phyloP scores from a whole-genome alignment of 345 rosid species.

The Jatropha curcas region DNA sequence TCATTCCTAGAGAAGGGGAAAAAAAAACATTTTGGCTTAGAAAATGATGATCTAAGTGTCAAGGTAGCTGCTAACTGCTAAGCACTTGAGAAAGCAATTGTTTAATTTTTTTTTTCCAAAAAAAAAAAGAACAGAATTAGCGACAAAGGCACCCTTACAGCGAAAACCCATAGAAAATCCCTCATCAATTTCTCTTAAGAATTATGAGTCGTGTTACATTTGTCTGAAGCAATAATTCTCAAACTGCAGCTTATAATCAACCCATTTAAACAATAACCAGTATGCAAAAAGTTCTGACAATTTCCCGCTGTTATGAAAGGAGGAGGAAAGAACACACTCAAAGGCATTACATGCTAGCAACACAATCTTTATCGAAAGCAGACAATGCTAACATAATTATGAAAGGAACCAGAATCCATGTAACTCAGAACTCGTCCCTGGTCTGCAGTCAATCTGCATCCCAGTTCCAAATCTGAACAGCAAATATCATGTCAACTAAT shows the following conservation, averaged over 20 bases:
- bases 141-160: not conserved
- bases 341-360: not conserved
- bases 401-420: not conserved
- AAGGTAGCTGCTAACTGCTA: not conserved
- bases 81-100: not conserved
- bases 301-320: not conserved
- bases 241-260: not conserved
- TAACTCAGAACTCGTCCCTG: not conserved
- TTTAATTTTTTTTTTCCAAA: too few species aligned
- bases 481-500: not conserved
- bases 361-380: not conserved
- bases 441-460: not conserved
- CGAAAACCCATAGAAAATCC: not conserved
- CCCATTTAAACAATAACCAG: not conserved
- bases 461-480: not conserved
- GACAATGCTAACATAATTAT: not conserved
- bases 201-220: not conserved
- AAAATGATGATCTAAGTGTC: too few species aligned
- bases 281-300: not conserved
- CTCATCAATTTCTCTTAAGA: not conserved
- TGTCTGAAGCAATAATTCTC: not conserved
- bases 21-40: not conserved
- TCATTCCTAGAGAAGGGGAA: too few species aligned
- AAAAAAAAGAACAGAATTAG: too few species aligned
- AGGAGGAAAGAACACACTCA: not conserved